Evolutionary conservation across 371 early-diverging fungal species (phyloP), one percentile per base, ranked within the genome.

Genomic region (Zychaea mexicana): DNA sequence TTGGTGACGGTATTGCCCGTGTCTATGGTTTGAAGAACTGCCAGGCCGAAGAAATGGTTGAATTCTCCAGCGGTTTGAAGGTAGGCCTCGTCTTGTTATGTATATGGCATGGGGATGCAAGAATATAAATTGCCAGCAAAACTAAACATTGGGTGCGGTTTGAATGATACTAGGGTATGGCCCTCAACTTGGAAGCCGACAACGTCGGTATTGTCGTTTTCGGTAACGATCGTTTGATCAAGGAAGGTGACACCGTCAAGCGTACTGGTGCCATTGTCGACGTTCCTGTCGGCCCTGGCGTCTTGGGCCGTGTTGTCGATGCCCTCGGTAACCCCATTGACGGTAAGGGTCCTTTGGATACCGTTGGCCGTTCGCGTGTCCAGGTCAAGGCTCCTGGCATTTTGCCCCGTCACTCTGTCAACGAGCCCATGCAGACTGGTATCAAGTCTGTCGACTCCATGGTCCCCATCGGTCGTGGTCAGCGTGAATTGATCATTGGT

Each of bases 1-100:
- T 97, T 73, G 97, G 97, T 90, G 97, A 97, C 85, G 96, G 96
- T 94, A 96, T 97, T 84, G 96, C 96, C 70, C 94, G 96, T 90
- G 95, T 97, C 68, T 96, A 95, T 65, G 95, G 97, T 60, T 83
- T 96, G 80, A 92, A 92, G 87, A 94, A 96, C 82, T 88, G 89
- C 71, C 96, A 97, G 84, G 96, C 97, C 77, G 97, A 97, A 84
- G 97, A 97, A 87, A 96, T 97, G 96, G 97, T 97, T 76, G 96
- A 97, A 74, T 97, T 97, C 90, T 93, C 94, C 68, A 91, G 91
- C 82, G 97, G 97, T 77, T 82, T 97, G 61, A 94, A 92, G 91
- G 93, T 90, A 79, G n/a, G n/a, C 12, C 12, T 8, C 5, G 5
- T 33, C 33, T 7, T 0, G 42, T 7, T 13, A 42, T 42, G 52